Evolutionary conservation across 2,329 filamentous ascomycete genomes (phyloP).

Genomic region (Coleophoma crateriformis): DNA sequence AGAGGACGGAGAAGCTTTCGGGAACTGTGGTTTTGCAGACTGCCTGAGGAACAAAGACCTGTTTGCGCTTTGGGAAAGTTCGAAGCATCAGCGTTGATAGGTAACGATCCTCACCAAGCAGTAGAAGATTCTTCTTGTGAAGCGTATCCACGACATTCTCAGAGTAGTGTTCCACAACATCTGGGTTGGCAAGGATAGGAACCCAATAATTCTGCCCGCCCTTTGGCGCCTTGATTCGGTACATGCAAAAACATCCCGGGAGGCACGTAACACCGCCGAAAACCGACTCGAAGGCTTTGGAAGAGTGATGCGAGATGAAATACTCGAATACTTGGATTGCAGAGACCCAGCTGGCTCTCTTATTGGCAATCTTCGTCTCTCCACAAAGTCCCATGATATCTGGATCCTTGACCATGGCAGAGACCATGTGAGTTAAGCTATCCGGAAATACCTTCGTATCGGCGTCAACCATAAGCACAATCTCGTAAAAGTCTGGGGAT

Average conservation of each 20-base stretch:
- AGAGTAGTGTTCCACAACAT: constrained; percentile 98
- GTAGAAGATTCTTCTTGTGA: constrained; percentile 92
- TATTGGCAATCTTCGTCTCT: constrained; percentile 99
- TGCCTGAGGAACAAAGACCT: constrained; percentile 96
- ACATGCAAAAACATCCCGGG: constrained; percentile 99
- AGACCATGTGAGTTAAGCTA: constrained; percentile 97
- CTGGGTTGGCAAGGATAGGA: constrained; percentile 94
- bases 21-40: constrained; percentile 98
- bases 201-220: constrained; percentile 99
- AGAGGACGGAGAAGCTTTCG: constrained; percentile 82
- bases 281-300: constrained; percentile 96
- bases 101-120: constrained; percentile 91
- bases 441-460: constrained; percentile 99
- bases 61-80: constrained; percentile 98
- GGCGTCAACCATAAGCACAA: constrained; percentile 97
- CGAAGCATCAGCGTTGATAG: constrained; percentile 96
- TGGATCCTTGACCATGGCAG: constrained; percentile 97
- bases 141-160: constrained; percentile 98
- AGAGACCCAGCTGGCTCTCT: constrained; percentile 87
- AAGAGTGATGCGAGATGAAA: constrained; percentile 95
- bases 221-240: constrained; percentile 98
- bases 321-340: constrained; percentile 99
- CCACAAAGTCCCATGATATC: constrained; percentile 99
- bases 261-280: constrained; percentile 99
- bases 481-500: constrained; percentile 95